These are phyloP conservation scores for Helicosporidium sp. DNA, from an alignment of 139 green algal genomes.

Conservation along the genomic window DNA sequence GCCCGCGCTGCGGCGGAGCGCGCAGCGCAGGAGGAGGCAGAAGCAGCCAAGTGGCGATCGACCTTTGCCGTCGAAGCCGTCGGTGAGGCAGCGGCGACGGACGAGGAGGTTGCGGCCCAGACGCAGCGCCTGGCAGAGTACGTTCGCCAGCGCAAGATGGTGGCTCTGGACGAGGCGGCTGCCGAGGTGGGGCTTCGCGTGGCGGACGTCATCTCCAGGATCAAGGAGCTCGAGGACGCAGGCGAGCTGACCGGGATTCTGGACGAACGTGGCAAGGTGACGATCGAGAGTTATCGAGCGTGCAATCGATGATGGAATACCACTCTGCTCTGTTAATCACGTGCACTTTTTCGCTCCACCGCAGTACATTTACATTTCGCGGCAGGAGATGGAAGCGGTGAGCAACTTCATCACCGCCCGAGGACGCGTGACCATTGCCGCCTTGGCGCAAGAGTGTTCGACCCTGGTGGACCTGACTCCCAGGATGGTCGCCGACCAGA, in stretches of 20 bases:
- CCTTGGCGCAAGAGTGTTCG: conserved; percentile 40
- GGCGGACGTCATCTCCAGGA: conserved; percentile 54
- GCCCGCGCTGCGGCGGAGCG: conserved; percentile 32
- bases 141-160: conserved; percentile 56
- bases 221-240: conserved; percentile 51
- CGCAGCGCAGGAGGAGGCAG: conserved; percentile 32
- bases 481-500: neutral
- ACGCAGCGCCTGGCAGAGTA: conserved; percentile 33
- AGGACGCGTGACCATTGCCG: conserved; percentile 59
- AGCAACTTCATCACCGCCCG: conserved; percentile 44
- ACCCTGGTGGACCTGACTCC: conserved; percentile 8
- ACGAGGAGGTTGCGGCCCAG: conserved; percentile 15
- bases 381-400: conserved; percentile 68
- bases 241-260: conserved; percentile 69
- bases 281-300: too few species aligned
- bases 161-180: conserved; percentile 66
- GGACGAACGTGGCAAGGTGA: conserved; percentile 79
- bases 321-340: too few species aligned
- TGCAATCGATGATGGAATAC: too few species aligned
- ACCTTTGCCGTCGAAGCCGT: conserved; percentile 47
- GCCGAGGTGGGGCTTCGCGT: conserved; percentile 57
- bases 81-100: conserved; percentile 14
- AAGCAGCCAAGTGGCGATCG: conserved; percentile 60
- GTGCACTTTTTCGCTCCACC: too few species aligned
- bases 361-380: conserved; percentile 83